Evolutionary conservation across 371 early-diverging fungal species (phyloP).

Genomic region (Mucor indicus): DNA sequence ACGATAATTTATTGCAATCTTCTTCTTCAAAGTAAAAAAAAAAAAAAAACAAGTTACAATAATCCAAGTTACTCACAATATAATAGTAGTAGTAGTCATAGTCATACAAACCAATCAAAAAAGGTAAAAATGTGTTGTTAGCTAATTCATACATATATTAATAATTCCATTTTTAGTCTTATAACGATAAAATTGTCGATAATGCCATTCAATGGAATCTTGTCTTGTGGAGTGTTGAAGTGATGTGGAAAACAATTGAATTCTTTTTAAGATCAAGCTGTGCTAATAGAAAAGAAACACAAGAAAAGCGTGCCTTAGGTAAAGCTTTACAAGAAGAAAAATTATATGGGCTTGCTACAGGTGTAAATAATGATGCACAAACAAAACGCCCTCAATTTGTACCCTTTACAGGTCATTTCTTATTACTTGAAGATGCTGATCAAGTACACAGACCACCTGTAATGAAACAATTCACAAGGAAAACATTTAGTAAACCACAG

Average conservation of each 20-base stretch:
- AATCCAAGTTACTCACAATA: background rate
- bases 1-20: conserved; percentile 13
- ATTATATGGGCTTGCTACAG: conserved; percentile 24
- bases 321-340: conserved; percentile 31
- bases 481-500: conserved; percentile 2
- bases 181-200: conserved; percentile 9
- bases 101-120: background rate
- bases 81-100: background rate
- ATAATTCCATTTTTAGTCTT: background rate
- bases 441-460: conserved; percentile 38
- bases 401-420: conserved; percentile 31
- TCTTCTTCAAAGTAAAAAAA: conserved; percentile 2
- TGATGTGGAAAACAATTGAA: conserved; percentile 8
- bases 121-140: no score
- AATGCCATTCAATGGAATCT: conserved; percentile 14
- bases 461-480: conserved; percentile 27
- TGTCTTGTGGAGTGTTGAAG: conserved; percentile 15
- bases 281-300: conserved; percentile 10
- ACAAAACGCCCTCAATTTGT: conserved; percentile 28
- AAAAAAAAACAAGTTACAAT: background rate
- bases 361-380: conserved; percentile 15
- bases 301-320: conserved; percentile 15
- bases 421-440: conserved; percentile 39
- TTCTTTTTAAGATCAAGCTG: conserved; percentile 12
- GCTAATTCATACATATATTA: background rate